Conservation (phyloP, 2,329 filamentous ascomycete species). For the Monosporascus sp. region DNA sequence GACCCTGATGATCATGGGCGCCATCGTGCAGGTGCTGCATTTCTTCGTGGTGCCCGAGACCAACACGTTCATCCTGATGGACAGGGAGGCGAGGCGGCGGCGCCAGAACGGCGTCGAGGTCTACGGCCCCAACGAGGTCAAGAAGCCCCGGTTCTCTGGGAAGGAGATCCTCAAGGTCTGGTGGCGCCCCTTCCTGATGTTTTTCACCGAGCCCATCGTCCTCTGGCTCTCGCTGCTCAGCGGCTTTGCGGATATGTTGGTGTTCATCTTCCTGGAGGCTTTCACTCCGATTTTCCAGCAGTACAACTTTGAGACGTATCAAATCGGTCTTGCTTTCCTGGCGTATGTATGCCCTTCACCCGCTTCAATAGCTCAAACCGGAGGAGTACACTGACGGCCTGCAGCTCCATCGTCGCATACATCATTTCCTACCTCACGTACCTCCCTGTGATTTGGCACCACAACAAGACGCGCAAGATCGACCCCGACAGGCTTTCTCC, state of each 20-base stretch:
- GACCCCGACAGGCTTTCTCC: constrained; percentile 36
- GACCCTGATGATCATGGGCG: constrained; percentile 77
- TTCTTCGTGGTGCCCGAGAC: constrained; percentile 69
- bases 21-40: constrained; percentile 59
- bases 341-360: no score
- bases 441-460: constrained; percentile 50
- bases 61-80: constrained; percentile 67
- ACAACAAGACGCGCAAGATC: constrained; percentile 43
- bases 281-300: constrained; percentile 63
- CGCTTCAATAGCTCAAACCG: no score
- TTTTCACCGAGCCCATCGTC: constrained; percentile 70
- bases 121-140: constrained; percentile 63
- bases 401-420: constrained; percentile 62
- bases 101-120: constrained; percentile 54
- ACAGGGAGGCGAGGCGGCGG: constrained; percentile 66
- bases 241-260: constrained; percentile 68
- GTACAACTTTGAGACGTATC: constrained; percentile 55
- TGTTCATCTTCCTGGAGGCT: constrained; percentile 73
- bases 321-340: constrained; percentile 25
- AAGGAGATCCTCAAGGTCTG: constrained; percentile 53
- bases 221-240: constrained; percentile 63
- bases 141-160: constrained; percentile 46
- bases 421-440: constrained; percentile 57
- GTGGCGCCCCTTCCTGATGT: constrained; percentile 66
- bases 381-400: constrained; percentile 17